Base-by-base conservation (phyloP, 208 protist species). In the Naegleria fowleri region DNA sequence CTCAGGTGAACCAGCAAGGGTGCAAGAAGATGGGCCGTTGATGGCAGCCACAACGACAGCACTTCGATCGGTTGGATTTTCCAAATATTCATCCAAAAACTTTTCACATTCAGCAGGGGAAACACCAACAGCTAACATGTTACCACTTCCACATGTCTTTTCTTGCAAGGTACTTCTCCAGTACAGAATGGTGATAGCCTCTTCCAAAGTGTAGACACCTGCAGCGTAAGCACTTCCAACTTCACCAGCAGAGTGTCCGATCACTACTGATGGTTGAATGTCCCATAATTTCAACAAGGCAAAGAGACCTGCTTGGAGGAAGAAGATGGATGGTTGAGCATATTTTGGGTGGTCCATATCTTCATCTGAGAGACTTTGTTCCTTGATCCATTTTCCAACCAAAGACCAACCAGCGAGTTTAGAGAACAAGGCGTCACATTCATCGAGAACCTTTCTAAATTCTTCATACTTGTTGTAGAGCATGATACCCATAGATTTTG, bases 201-300 rank as follows among this genome's bases (percentile, higher is more conserved):
- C 90, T 29, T 94, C 83, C 36, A 94, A 79, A 38, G 93, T 91
- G 38, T 93, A 40, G 48, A 93, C 52, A 19, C 93, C 93, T 19
- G 92, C 83, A 89, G 92, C 16, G 51, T 84, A 67, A 7, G 91
- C 84, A 15, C 92, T 93, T 29, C 67, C 90, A 76, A 94, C 94
- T 89, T 94, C 93, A 48, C 93, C 93, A 4, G 94, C 52, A 67
- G 86, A 92, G 90, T 94, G 93, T 6, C 93, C 93, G 41, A 94
- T 92, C 11, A 94, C 36, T 2, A 38, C 90, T n/a, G 25, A 76
- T 19, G 93, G 92, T 40, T 79, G 29, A 85, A 94, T 86, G 43
- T 55, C 40, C 75, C 76, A 93, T 19, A 41, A 87, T 88, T 90
- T 76, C 90, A 92, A 59, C 75, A 92, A 79, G 22, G 38, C 83